Base-by-base conservation (phyloP, 768 basidiomycete species). In the Amylocystis lapponica region DNA sequence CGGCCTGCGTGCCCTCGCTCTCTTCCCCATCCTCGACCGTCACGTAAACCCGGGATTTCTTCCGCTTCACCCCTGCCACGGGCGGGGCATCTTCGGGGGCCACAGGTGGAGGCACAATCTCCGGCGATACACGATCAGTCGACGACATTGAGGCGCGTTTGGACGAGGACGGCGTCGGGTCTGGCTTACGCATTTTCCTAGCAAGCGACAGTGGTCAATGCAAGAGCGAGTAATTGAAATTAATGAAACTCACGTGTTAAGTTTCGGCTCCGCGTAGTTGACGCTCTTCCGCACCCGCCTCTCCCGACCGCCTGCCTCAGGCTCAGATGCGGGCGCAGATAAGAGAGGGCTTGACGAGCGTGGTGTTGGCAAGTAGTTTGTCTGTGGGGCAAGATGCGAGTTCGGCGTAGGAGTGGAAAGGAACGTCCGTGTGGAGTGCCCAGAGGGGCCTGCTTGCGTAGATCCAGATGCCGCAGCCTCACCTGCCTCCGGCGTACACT, bases 101-200 rank as follows among this genome's bases (percentile, higher is more conserved):
- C n/a, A n/a, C n/a, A n/a, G 29, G 14, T 39, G 48, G 20, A 35
- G 25, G 16, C 4, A 12, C 16, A 12, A 12, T 19, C 25, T 44
- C 36, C 11, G 40, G n/a, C 23, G 40, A 38, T 9, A 26, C 34
- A 4, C 34, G 47, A 11, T 35, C 42, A 14, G 46, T 39, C 10
- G 56, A 48, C 3, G 46, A 49, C 4, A 41, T 47, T 14, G 55
- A 53, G 21, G 31, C 25, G 19, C 59, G 53, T 35, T 57, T 58
- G 12, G 64, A 44, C 9, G 62, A 59, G 7, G 56, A 54, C 12
- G 68, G 65, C 12, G 61, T 61, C 14, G 75, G 67, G 51, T 86
- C 85, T 9, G 88, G 87, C 64, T 90, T 90, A 34, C 88, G 82
- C 88, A 91, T 90, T 77, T 91, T 91, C 35, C 86, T 89, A 55